These are phyloP conservation scores for Clonostachys solani DNA, from an alignment of 2,329 filamentous ascomycete species.

Conservation along the genomic window DNA sequence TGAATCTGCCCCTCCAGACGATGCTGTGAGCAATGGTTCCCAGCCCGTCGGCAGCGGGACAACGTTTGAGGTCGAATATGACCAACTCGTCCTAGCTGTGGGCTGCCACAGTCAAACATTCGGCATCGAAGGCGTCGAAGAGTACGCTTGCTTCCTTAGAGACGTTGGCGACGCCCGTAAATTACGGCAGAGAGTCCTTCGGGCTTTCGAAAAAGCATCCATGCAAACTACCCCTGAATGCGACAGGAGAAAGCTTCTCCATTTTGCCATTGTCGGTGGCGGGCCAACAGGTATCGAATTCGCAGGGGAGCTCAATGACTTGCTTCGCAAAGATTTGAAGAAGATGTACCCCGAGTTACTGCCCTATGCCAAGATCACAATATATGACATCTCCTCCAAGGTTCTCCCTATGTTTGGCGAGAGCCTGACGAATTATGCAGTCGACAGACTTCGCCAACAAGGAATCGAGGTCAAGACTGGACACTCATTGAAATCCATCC, in stretches of 20 bases:
- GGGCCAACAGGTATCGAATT: slow-evolving; percentile 73
- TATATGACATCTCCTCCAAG: slow-evolving; percentile 74
- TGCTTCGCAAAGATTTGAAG: slow-evolving; percentile 64
- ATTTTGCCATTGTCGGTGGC: slow-evolving; percentile 73
- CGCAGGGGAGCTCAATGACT: slow-evolving; percentile 71
- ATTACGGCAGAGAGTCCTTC: slow-evolving; percentile 63
- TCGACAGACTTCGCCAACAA: slow-evolving; percentile 60
- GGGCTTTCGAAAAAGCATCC: slow-evolving; percentile 68
- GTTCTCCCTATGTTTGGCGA: slow-evolving; percentile 78
- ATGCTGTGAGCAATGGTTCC: slow-evolving; percentile 16
- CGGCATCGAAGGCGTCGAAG: slow-evolving; percentile 74
- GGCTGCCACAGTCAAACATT: slow-evolving; percentile 87
- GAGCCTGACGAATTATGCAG: slow-evolving; percentile 66
- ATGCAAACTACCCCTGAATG: slow-evolving; percentile 56
- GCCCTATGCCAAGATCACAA: slow-evolving; percentile 59
- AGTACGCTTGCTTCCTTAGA: slow-evolving; percentile 82
- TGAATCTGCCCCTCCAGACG: slow-evolving; percentile 61
- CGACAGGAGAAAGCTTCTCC: slow-evolving; percentile 57
- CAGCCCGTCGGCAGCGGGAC: slow-evolving; percentile 14
- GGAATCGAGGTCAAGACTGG: slow-evolving; percentile 68
- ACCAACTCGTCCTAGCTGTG: slow-evolving; percentile 81
- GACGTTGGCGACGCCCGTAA: slow-evolving; percentile 78
- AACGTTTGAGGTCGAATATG: slow-evolving; percentile 70
- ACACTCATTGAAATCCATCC: slow-evolving; percentile 59
- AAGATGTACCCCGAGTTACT: slow-evolving; percentile 62